A percentile compares a stretch with the other conserved stretches of the same genome.
Evolutionary conservation across 352 stramenopile species (phyloP).

Genomic region (Plasmopara muralis): DNA sequence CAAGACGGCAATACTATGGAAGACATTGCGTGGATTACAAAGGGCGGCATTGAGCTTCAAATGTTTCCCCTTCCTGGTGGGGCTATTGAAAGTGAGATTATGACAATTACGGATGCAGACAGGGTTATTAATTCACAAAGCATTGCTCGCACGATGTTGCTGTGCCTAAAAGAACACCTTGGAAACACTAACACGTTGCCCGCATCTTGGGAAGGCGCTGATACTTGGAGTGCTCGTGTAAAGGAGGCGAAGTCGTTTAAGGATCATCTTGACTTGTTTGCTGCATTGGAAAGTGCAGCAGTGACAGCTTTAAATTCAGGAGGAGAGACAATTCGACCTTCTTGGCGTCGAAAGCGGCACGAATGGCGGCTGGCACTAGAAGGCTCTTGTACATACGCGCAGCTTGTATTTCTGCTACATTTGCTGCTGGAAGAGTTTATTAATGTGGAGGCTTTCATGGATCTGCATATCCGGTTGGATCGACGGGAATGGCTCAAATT

Average conservation of each 20-base stretch:
- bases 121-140: slow-evolving; percentile 34
- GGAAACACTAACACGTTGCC: slow-evolving; percentile 44
- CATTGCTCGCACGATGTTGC: slow-evolving; percentile 55
- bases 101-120: slow-evolving; percentile 38
- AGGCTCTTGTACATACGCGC: slow-evolving; percentile 57
- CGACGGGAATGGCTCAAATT: slow-evolving; percentile 76
- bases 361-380: slow-evolving; percentile 65
- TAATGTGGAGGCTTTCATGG: slow-evolving; percentile 74
- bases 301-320: slow-evolving; percentile 30
- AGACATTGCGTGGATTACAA: slow-evolving; percentile 24
- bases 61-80: slow-evolving; percentile 66
- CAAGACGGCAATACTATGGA: slow-evolving; percentile 8
- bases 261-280: slow-evolving; percentile 38
- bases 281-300: slow-evolving; percentile 51
- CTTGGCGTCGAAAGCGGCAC: slow-evolving; percentile 71
- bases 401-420: slow-evolving; percentile 67
- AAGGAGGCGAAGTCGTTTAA: slow-evolving; percentile 27
- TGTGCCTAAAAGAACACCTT: slow-evolving; percentile 54
- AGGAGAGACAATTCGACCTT: slow-evolving; percentile 52
- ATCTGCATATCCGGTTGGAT: slow-evolving; percentile 61
- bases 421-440: slow-evolving; percentile 72
- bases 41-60: slow-evolving; percentile 40
- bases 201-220: slow-evolving; percentile 36
- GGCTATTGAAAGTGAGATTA: slow-evolving; percentile 35
- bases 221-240: slow-evolving; percentile 39